These are phyloP conservation scores for Mayamaea pseudoterrestris DNA, from an alignment of 108 stramenopile species.

Conservation along the genomic window DNA sequence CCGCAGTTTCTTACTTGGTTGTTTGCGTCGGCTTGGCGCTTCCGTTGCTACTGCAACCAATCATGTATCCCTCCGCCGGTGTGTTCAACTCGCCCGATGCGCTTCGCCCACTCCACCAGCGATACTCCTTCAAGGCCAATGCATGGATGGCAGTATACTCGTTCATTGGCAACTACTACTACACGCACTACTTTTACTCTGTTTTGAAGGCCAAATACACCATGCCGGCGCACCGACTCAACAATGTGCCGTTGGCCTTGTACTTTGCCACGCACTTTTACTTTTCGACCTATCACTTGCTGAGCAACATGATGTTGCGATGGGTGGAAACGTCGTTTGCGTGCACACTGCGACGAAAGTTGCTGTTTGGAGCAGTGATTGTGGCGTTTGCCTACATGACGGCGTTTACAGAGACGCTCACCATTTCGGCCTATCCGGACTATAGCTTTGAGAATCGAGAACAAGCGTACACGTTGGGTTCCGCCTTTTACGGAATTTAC, in stretches of 20 bases:
- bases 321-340: slow-evolving; percentile 51
- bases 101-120: slow-evolving; percentile 41
- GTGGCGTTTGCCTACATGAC: slow-evolving; percentile 73
- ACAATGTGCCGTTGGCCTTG: slow-evolving; percentile 93
- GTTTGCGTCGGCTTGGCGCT: slow-evolving; percentile 66
- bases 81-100: slow-evolving; percentile 45
- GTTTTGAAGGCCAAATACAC: slow-evolving; percentile 92
- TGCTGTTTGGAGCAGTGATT: slow-evolving; percentile 47
- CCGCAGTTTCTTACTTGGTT: slow-evolving; percentile 52
- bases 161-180: slow-evolving; percentile 98
- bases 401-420: slow-evolving; percentile 96
- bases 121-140: slow-evolving; percentile 87
- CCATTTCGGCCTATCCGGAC: slow-evolving; percentile 91
- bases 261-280: slow-evolving; percentile 96
- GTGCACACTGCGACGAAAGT: slow-evolving; percentile 19
- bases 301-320: slow-evolving; percentile 83
- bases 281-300: slow-evolving; percentile 89
- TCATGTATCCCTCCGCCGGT: slow-evolving; percentile 53
- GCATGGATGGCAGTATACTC: slow-evolving; percentile 84
- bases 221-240: slow-evolving; percentile 86
- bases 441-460: slow-evolving; percentile 85
- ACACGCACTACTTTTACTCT: slow-evolving; percentile 91
- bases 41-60: slow-evolving; percentile 78
- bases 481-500: slow-evolving; percentile 96
- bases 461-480: slow-evolving; percentile 31